These are phyloP conservation scores for Kalaharituber pfeilii DNA, from an alignment of 2,329 filamentous ascomycete genomes.

Conservation along the genomic window DNA sequence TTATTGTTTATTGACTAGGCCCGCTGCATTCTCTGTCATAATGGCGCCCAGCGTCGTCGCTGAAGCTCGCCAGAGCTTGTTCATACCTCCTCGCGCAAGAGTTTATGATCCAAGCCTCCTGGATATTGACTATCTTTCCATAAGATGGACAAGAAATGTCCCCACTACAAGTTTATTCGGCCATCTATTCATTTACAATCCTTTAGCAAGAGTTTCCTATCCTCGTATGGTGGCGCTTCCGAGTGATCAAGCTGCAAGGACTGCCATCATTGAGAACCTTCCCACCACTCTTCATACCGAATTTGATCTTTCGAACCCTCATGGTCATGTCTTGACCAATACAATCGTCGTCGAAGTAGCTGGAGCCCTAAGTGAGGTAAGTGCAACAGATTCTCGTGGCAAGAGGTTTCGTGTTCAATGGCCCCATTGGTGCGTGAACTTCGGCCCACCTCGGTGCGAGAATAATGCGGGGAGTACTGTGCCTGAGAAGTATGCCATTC, in stretches of 20 bases:
- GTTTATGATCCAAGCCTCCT: background rate
- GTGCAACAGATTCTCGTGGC: background rate
- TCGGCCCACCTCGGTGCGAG: background rate
- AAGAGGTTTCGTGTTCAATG: no score
- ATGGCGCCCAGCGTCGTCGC: background rate
- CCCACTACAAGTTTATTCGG: background rate
- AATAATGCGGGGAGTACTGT: background rate
- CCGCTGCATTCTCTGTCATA: background rate
- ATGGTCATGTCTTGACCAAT: background rate
- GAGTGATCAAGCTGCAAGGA: background rate
- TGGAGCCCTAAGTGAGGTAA: background rate
- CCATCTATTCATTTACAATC: background rate
- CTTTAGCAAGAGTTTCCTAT: background rate
- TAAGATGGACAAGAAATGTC: background rate
- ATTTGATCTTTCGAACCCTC: background rate
- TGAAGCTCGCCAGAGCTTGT: background rate
- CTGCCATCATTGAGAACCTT: background rate
- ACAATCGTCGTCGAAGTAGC: background rate
- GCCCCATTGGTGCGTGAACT: background rate
- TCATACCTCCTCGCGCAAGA: background rate
- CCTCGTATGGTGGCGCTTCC: background rate
- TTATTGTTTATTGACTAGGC: no score
- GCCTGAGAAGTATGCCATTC: background rate
- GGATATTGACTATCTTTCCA: background rate
- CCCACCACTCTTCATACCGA: background rate